Conservation (phyloP, 805 yeast genomes). For the Saturnispora besseyi region DNA sequence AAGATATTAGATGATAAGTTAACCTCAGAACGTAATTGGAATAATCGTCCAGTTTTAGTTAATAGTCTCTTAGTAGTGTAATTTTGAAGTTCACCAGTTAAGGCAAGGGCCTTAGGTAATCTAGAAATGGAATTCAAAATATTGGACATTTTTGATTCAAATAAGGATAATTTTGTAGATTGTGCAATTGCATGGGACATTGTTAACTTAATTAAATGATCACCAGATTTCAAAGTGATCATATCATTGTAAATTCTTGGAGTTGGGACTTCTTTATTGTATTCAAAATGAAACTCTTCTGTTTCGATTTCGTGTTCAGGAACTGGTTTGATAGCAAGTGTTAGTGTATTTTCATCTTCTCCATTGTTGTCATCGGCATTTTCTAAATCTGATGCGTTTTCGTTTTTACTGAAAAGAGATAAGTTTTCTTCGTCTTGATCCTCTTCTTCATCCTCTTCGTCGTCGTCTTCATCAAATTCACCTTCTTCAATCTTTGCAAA, state of each 20-base stretch:
- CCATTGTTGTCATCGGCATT: conserved; percentile 7
- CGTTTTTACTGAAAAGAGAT: conserved; percentile 3
- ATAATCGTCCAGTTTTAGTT: conserved; percentile 82
- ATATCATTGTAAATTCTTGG: conserved; percentile 85
- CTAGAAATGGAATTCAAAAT: conserved; percentile 78
- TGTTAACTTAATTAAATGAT: conserved; percentile 84
- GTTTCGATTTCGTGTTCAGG: conserved; percentile 88
- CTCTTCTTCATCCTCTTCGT: conserved; percentile 27
- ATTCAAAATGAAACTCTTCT: conserved; percentile 76
- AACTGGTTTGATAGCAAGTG: conserved; percentile 60
- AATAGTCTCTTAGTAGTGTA: conserved; percentile 75
- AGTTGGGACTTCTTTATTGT: conserved; percentile 37
- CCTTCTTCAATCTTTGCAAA: conserved; percentile 41
- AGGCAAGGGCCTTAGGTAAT: conserved; percentile 80
- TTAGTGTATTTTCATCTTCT: conserved; percentile 15
- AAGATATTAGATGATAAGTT: conserved; percentile 82
- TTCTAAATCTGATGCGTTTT: neutral
- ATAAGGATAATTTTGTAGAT: conserved; percentile 81
- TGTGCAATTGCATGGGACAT: conserved; percentile 97
- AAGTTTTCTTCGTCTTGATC: conserved; percentile 6
- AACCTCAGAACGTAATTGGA: conserved; percentile 87
- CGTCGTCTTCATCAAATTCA: conserved; percentile 35
- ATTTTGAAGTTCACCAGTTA: conserved; percentile 76
- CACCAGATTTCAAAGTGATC: conserved; percentile 84
- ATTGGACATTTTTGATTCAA: conserved; percentile 85